phyloP scores from a whole-genome alignment of 345 rosid species.

The Eucalyptus regnans region DNA sequence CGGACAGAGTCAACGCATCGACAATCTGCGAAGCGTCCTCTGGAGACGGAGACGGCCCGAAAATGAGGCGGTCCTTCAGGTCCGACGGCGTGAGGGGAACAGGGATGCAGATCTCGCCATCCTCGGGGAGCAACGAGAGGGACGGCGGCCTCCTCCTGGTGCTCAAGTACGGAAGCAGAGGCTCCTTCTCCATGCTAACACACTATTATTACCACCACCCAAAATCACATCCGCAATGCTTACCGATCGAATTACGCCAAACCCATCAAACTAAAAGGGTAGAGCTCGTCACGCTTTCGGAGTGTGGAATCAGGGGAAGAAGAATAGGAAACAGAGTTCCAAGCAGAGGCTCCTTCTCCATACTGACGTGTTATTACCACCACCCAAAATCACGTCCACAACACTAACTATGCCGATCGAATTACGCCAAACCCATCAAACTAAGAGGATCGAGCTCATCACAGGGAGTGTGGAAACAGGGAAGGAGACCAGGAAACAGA shows the following conservation, averaged over 20 bases:
- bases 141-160: conserved; percentile 16
- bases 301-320: background rate
- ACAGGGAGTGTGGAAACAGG: background rate
- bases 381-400: background rate
- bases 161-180: conserved; percentile 31
- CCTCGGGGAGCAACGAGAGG: conserved; percentile 58
- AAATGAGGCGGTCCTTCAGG: conserved; percentile 63
- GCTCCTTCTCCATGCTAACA: conserved; percentile 38
- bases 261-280: background rate
- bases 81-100: conserved; percentile 38
- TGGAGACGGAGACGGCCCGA: conserved; percentile 38
- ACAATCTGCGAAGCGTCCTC: conserved; percentile 24
- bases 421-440: background rate
- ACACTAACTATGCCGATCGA: background rate
- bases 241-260: background rate
- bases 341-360: conserved; percentile 56
- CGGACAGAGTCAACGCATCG: conserved; percentile 39
- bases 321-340: background rate
- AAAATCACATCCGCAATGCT: background rate
- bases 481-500: background rate
- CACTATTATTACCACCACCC: background rate
- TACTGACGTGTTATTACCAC: background rate
- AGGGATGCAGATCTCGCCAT: conserved; percentile 45
- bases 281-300: no score
- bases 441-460: background rate